Evolutionary conservation across 495 filamentous ascomycete genomes (phyloP).

Genomic region (Annulohypoxylon bovei): DNA sequence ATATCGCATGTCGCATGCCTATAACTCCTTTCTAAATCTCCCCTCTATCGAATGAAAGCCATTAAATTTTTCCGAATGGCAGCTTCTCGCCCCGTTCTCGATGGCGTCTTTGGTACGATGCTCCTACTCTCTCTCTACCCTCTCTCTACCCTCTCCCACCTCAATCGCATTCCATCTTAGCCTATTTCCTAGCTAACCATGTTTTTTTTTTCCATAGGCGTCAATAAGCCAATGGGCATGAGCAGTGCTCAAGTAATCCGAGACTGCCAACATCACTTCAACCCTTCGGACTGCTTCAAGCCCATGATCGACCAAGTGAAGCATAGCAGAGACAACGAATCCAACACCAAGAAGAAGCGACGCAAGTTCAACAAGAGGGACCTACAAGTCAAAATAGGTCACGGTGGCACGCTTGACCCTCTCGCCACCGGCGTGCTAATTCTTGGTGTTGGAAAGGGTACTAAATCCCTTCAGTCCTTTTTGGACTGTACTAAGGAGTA

Average conservation of each 20-base stretch:
- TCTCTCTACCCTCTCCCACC: background rate
- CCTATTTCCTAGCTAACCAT: background rate
- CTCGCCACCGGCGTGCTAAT: conserved; percentile 93
- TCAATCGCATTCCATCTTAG: background rate
- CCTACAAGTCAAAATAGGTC: conserved; percentile 88
- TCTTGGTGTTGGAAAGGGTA: conserved; percentile 85
- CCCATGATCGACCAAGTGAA: conserved; percentile 74
- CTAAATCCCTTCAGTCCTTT: conserved; percentile 80
- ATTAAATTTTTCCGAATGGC: conserved; percentile 58
- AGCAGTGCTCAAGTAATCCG: conserved; percentile 90
- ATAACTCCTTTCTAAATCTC: conserved; percentile 5
- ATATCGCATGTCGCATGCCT: background rate
- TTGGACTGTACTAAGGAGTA: conserved; percentile 91
- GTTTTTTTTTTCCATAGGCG: conserved; percentile 61
- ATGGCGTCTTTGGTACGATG: conserved; percentile 77
- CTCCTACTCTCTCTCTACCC: background rate
- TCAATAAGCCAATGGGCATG: conserved; percentile 89
- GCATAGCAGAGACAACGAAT: conserved; percentile 60
- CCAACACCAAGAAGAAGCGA: conserved; percentile 62
- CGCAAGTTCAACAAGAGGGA: conserved; percentile 61
- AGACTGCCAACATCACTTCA: conserved; percentile 81
- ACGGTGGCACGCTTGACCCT: conserved; percentile 95
- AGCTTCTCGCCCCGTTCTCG: conserved; percentile 64
- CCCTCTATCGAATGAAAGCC: conserved; percentile 41
- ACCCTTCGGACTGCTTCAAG: conserved; percentile 77